Percentiles rank a stretch among this genome's conserved stretches.
Conservation (phyloP, 306 rosid species). For the Clitoria ternatea region DNA sequence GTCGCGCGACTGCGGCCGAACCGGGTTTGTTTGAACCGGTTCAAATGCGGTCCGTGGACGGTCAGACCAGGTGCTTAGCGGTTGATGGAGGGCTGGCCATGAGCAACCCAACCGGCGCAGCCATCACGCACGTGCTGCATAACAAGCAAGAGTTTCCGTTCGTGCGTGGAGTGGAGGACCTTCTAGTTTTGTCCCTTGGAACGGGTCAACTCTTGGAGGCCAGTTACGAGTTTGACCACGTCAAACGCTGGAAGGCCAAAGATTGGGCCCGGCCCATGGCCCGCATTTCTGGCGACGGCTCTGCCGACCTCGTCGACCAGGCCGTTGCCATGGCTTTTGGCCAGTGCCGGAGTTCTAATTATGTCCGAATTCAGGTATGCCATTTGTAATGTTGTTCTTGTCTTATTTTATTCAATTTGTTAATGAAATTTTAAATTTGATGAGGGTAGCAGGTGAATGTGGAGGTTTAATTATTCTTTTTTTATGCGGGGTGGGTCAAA, state of each 20-base stretch:
- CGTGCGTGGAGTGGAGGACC: conserved; percentile 97
- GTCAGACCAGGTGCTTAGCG: conserved; percentile 66
- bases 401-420: too few species aligned
- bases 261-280: conserved; percentile 95
- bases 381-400: neutral
- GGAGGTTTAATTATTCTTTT: too few species aligned
- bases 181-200: conserved; percentile 83
- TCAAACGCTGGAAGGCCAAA: conserved; percentile 75
- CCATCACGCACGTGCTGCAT: conserved; percentile 97
- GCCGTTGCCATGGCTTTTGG: conserved; percentile 95
- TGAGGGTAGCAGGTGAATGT: too few species aligned
- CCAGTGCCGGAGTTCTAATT: conserved; percentile 64
- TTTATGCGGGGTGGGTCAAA: conserved; percentile 11
- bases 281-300: conserved; percentile 79
- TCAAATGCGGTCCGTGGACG: conserved; percentile 69
- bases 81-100: conserved; percentile 86
- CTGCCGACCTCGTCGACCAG: conserved; percentile 91
- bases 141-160: conserved; percentile 97
- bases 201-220: conserved; percentile 72
- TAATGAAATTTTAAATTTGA: too few species aligned
- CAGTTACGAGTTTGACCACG: conserved; percentile 56
- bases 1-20: conserved; percentile 92
- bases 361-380: conserved; percentile 91
- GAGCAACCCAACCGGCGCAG: conserved; percentile 93
- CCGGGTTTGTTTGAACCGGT: conserved; percentile 80